phyloP scores from a whole-genome alignment of 139 green algal species.

The Ettlia oleoabundans region DNA sequence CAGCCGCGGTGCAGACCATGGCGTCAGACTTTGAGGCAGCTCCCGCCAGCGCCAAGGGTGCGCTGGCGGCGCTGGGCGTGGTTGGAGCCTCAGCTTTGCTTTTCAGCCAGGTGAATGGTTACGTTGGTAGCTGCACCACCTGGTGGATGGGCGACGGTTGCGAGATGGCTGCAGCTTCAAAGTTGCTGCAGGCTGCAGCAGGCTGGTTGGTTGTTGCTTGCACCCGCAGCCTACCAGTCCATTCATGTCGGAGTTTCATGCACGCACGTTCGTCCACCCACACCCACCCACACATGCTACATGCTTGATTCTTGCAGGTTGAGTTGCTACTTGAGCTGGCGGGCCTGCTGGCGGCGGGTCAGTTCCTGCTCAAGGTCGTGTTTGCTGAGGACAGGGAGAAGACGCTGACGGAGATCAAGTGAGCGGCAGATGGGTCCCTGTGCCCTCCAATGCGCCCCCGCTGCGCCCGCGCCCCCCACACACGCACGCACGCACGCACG shows the following conservation, averaged over 20 bases:
- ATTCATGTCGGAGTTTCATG: not conserved
- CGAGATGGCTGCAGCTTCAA: no score
- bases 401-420: constrained; percentile 55
- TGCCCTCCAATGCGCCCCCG: not conserved
- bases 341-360: constrained; percentile 48
- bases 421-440: not conserved
- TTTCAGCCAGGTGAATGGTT: constrained; percentile 58
- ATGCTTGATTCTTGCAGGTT: not conserved
- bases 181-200: not conserved
- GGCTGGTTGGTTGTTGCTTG: not conserved
- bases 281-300: not conserved
- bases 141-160: no score
- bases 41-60: constrained; percentile 48
- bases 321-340: constrained; percentile 59
- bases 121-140: no score
- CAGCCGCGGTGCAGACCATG: not conserved
- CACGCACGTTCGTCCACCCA: not conserved
- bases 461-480: not conserved
- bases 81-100: constrained; percentile 49
- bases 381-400: constrained; percentile 57
- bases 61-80: constrained; percentile 43
- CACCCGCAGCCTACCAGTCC: not conserved
- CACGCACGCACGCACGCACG: no score
- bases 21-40: constrained; percentile 3
- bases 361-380: constrained; percentile 52